A percentile compares a stretch with the other conserved stretches of the same genome.
Conservation (phyloP, 352 stramenopile species). For the Phytophthora sansomeana region DNA sequence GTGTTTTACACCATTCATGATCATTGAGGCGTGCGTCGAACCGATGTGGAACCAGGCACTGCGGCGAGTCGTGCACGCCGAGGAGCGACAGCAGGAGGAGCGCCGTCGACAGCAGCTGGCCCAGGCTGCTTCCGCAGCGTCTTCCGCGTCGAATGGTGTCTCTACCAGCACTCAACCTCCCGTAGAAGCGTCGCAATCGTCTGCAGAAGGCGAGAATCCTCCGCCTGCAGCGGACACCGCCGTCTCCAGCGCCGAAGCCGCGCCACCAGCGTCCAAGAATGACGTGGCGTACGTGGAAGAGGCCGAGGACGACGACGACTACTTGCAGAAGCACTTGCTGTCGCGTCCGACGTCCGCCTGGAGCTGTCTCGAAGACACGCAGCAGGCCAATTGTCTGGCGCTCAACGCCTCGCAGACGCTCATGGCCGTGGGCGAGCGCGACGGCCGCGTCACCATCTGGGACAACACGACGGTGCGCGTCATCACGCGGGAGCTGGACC, state of each 20-base stretch:
- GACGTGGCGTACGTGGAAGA: constrained; percentile 29
- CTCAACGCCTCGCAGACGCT: constrained; percentile 71
- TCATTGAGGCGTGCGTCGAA: not conserved
- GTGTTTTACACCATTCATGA: no score
- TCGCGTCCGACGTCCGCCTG: constrained; percentile 58
- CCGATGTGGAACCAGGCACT: constrained; percentile 48
- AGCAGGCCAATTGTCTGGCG: constrained; percentile 77
- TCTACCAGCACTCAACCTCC: not conserved
- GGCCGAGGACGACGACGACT: constrained; percentile 53
- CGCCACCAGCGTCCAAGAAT: not conserved
- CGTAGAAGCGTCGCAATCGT: constrained; percentile 12
- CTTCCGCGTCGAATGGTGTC: constrained; percentile 10
- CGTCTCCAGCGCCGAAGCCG: not conserved
- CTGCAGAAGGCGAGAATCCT: constrained; percentile 1
- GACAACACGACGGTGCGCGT: constrained; percentile 84
- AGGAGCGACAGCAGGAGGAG: constrained; percentile 37
- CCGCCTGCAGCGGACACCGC: not conserved
- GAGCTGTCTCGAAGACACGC: constrained; percentile 75
- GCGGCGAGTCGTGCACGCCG: constrained; percentile 37
- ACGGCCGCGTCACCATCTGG: constrained; percentile 85
- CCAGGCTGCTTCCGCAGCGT: constrained; percentile 13
- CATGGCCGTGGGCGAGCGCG: constrained; percentile 79
- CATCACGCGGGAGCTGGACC: constrained; percentile 82
- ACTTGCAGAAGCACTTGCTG: constrained; percentile 69
- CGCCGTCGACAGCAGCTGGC: constrained; percentile 37